Evolutionary conservation across 2,329 filamentous ascomycete species (phyloP), one percentile per base, ranked within the genome.

Genomic region (Colletotrichum sp.): DNA sequence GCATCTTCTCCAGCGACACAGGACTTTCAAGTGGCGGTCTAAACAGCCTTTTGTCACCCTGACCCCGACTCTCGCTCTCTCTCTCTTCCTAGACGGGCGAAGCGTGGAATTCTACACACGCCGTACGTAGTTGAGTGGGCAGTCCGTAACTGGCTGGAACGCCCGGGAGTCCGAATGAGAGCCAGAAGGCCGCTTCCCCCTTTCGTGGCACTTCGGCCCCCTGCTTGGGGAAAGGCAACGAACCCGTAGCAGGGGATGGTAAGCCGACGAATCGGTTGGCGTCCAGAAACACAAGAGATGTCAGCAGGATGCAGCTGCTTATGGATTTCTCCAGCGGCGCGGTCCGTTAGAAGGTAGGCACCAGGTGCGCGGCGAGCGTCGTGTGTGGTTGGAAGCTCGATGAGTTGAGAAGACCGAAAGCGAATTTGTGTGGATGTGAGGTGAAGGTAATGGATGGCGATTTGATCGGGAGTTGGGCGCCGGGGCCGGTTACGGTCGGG

Each of bases 1-100:
- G 80, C 78, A 79, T 80, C 59, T 65, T 71, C 39, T 25, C 55
- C 30, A 39, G n/a, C 68, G 52, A 5, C 12, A 36, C 34, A 13
- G n/a, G 22, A 64, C 34, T 39, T 27, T 25, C 25, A 32, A 30
- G 28, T 63, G 19, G 48, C 59, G 16, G 28, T 70, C 59, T 57
- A 59, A 70, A 39, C 16, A 64, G 28, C 22, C 34, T 52, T 52
- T 70, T n/a, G 39, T 48, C 55, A 44, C 67, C 67, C 22, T 48
- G 25, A 39, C 32, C 16, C 28, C 55, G 25, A 25, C 22, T 44
- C 19, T 36, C 36, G 15, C 36, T 44, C 44, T 52, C n/a, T n/a
- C 39, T 48, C n/a, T 52, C 22, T 44, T 48, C 67, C 48, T 22
- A 59, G 66, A 44, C n/a, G 30, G 27, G 27, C 25, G 60, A 32